These are phyloP conservation scores for Solanum tacnaense DNA, from an alignment of 257 asterid species.

Conservation along the genomic window DNA sequence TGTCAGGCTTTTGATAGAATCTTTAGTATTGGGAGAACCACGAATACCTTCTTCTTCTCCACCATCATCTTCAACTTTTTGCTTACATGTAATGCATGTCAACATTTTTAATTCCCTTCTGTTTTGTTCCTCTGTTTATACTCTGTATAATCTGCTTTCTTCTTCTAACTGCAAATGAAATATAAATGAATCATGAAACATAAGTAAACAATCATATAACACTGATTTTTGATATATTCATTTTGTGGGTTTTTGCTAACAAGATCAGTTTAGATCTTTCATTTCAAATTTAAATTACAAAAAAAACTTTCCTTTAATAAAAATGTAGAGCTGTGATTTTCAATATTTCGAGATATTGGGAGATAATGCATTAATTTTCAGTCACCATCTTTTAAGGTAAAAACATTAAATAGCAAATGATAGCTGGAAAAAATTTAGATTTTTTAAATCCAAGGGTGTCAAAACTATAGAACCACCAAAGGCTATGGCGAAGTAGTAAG, in stretches of 20 bases:
- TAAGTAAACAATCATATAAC: background rate
- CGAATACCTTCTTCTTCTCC: conserved; percentile 51
- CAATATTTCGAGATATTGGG: background rate
- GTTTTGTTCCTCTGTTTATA: background rate
- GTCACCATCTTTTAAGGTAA: background rate
- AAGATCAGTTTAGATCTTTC: background rate
- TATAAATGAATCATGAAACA: background rate
- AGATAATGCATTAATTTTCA: background rate
- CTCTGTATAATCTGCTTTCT: background rate
- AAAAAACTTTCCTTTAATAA: background rate
- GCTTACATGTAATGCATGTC: conserved; percentile 96
- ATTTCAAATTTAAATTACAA: background rate
- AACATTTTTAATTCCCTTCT: conserved; percentile 27
- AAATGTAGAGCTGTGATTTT: background rate
- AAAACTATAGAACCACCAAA: background rate
- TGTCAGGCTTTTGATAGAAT: conserved; percentile 94
- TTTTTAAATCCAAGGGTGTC: background rate
- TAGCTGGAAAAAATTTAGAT: background rate
- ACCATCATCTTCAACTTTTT: conserved; percentile 40
- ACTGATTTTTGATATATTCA: background rate
- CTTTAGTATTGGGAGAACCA: conserved; percentile 75
- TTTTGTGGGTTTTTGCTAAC: background rate
- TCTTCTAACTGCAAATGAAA: background rate
- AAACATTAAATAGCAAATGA: background rate
- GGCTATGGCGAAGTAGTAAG: accelerated